phyloP scores from a whole-genome alignment of 176 grass and related monocot species.

The Tuctoria greenei region DNA sequence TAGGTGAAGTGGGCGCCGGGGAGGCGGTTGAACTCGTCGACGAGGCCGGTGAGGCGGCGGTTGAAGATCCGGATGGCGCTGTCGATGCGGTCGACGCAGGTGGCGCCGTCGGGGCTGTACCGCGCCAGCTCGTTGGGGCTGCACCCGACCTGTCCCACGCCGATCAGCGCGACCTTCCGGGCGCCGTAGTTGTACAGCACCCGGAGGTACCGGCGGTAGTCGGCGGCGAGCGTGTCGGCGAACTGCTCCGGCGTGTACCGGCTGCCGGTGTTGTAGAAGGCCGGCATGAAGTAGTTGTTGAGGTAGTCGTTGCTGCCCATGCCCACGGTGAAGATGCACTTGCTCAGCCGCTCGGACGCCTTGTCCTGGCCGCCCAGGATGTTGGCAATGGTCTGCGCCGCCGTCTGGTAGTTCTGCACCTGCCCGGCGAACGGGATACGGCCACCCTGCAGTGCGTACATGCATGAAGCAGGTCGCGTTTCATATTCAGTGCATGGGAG shows the following conservation, averaged over 20 bases:
- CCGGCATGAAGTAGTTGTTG: constrained; percentile 99
- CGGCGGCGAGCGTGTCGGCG: constrained; percentile 57
- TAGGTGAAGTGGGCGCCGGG: constrained; percentile 77
- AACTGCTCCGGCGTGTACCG: constrained; percentile 67
- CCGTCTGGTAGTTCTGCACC: constrained; percentile 86
- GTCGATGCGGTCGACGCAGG: constrained; percentile 71
- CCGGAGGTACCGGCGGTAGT: constrained; percentile 65
- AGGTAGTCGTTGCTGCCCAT: constrained; percentile 99
- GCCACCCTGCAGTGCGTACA: constrained; percentile 46
- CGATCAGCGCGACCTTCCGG: constrained; percentile 86
- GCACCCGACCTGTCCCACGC: constrained; percentile 81
- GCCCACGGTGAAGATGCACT: constrained; percentile 85
- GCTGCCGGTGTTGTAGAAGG: constrained; percentile 69
- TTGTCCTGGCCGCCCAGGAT: constrained; percentile 79
- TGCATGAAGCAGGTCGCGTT: too few relatives aligned
- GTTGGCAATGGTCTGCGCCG: constrained; percentile 64
- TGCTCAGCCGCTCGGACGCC: constrained; percentile 68
- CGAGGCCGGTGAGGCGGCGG: constrained; percentile 47
- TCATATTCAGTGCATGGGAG: too few relatives aligned
- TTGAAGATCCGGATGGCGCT: constrained; percentile 83
- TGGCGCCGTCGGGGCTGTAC: constrained; percentile 61
- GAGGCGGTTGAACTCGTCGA: constrained; percentile 72
- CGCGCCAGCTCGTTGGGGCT: constrained; percentile 77
- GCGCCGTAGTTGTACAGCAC: constrained; percentile 77
- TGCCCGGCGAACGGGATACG: constrained; percentile 75